Percentiles rank a stretch among this genome's conserved stretches.
Evolutionary conservation across 2,329 filamentous ascomycete species (phyloP).

Genomic region (Aspergillus transmontanensis): DNA sequence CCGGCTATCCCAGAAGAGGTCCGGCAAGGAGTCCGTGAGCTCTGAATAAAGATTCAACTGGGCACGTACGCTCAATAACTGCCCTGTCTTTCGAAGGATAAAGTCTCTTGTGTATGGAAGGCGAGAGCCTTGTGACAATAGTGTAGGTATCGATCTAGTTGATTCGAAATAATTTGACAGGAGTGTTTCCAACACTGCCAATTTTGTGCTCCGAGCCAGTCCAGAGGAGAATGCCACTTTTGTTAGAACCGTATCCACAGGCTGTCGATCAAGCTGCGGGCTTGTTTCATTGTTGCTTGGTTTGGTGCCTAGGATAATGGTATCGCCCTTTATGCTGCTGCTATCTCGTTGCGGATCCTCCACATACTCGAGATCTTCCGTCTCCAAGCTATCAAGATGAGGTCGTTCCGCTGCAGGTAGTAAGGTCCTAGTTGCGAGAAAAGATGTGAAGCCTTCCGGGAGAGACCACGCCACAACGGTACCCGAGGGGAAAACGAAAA

Average conservation of each 20-base stretch:
- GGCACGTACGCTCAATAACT: slow-evolving; percentile 83
- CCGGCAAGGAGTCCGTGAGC: slow-evolving; percentile 89
- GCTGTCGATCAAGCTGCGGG: slow-evolving; percentile 32
- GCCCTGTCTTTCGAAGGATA: slow-evolving; percentile 90
- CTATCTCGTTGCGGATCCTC: slow-evolving; percentile 73
- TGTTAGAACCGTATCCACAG: slow-evolving; percentile 70
- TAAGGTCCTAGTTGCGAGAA: slow-evolving; percentile 71
- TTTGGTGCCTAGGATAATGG: slow-evolving; percentile 84
- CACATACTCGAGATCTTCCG: slow-evolving; percentile 85
- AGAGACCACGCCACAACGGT: slow-evolving; percentile 92
- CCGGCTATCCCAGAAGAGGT: slow-evolving; percentile 93
- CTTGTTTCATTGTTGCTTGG: slow-evolving; percentile 30
- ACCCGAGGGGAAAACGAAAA: slow-evolving; percentile 94
- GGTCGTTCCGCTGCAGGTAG: slow-evolving; percentile 75
- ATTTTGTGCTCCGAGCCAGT: slow-evolving; percentile 86
- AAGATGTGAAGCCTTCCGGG: slow-evolving; percentile 70
- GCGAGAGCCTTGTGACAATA: slow-evolving; percentile 69
- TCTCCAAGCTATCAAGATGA: slow-evolving; percentile 73
- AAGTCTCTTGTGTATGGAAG: slow-evolving; percentile 70
- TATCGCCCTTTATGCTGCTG: slow-evolving; percentile 80
- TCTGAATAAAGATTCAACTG: slow-evolving; percentile 97
- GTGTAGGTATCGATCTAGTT: slow-evolving; percentile 77
- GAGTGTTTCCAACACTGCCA: slow-evolving; percentile 85
- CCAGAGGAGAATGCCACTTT: slow-evolving; percentile 97
- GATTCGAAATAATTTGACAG: slow-evolving; percentile 83